phyloP scores from a whole-genome alignment of 139 green algal genomes.

The Chlamydomonas incerta region DNA sequence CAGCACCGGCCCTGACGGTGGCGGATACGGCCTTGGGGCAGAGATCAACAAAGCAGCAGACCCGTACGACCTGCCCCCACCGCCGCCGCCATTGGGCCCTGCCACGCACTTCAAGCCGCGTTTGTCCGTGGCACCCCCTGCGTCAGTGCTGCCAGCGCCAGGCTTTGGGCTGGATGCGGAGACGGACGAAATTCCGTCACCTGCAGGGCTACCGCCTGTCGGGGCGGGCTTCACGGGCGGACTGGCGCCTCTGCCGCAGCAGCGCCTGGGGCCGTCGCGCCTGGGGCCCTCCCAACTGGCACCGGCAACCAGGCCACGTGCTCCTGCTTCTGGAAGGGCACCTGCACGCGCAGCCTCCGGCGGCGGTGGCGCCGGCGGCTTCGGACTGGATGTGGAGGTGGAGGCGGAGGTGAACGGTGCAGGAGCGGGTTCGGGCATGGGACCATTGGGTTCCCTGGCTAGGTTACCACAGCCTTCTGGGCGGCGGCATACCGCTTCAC shows the following conservation, averaged over 20 bases:
- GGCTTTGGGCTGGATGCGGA: slow-evolving; percentile 23
- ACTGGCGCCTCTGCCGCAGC: not conserved
- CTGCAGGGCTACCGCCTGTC: not conserved
- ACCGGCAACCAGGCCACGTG: not conserved
- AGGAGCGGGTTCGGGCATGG: not conserved
- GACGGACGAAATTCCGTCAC: too few relatives aligned
- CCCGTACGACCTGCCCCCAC: not conserved
- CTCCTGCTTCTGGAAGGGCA: too few relatives aligned
- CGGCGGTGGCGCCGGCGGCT: not conserved
- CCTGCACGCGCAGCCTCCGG: too few relatives aligned
- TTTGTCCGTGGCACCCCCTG: not conserved
- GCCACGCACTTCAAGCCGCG: not conserved
- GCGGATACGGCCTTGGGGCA: not conserved
- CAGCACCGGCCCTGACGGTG: not conserved
- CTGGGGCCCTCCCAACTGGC: not conserved
- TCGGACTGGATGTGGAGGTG: not conserved
- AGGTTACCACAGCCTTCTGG: not conserved
- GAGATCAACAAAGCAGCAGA: not conserved
- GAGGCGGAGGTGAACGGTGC: not conserved
- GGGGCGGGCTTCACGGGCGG: not conserved
- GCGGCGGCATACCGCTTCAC: not conserved
- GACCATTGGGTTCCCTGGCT: too few relatives aligned
- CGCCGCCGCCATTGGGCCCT: not conserved
- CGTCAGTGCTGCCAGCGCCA: not conserved
- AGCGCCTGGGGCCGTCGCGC: not conserved